Evolutionary conservation across 106 monocot genomes (phyloP).

Genomic region (Acorus gramineus): DNA sequence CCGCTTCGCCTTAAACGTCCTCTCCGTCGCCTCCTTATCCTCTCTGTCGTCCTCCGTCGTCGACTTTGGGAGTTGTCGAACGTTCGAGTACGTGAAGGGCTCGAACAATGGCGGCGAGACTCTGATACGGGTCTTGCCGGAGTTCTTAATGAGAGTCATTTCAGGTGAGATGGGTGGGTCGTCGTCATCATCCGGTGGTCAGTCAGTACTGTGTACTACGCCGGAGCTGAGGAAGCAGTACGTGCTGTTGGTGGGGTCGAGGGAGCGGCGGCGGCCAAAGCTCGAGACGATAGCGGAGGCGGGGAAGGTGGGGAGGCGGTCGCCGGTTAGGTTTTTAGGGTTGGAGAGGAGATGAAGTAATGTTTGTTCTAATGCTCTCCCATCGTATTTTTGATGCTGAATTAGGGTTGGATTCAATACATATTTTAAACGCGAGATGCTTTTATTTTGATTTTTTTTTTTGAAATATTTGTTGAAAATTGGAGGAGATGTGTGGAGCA

Average conservation of each 20-base stretch:
- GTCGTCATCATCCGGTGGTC: too few species aligned
- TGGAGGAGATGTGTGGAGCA: too few species aligned
- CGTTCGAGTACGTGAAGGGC: conserved; percentile 11
- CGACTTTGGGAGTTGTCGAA: not conserved
- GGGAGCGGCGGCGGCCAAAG: conserved; percentile 18
- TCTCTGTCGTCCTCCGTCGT: not conserved
- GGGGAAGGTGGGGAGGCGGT: not conserved
- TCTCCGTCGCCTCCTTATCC: conserved; percentile 7
- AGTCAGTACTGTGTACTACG: conserved; percentile 9
- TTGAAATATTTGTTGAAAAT: too few species aligned
- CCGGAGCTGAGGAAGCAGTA: conserved; percentile 26
- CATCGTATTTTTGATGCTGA: too few species aligned
- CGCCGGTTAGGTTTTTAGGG: conserved; percentile 12
- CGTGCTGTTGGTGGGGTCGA: conserved; percentile 13
- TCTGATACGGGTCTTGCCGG: conserved; percentile 8
- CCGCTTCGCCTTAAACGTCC: conserved; percentile 3
- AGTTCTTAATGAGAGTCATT: conserved; percentile 5
- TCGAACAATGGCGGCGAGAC: not conserved
- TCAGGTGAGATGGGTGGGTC: not conserved
- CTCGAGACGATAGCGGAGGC: conserved; percentile 19
- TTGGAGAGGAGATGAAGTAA: conserved; percentile 1
- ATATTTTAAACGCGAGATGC: too few species aligned
- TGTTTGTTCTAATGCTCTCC: too few species aligned
- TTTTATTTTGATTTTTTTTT: too few species aligned
- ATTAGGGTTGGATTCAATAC: too few species aligned